These are phyloP conservation scores for Leptodontidium sp. DNA, from an alignment of 2,329 filamentous ascomycete genomes.

Conservation along the genomic window DNA sequence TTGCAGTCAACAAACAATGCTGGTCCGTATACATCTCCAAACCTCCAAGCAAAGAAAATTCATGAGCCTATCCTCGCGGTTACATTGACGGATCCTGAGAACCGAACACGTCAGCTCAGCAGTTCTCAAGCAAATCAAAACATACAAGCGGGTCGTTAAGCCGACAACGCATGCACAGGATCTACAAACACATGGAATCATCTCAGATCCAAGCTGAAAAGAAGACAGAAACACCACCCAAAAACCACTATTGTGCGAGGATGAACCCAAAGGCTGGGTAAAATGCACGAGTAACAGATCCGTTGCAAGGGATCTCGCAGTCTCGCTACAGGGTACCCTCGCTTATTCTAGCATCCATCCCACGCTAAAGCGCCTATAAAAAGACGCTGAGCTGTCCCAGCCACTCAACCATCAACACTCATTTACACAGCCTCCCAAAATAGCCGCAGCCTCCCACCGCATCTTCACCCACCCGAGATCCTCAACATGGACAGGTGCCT, in stretches of 20 bases:
- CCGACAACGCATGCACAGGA: neutral
- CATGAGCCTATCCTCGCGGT: neutral
- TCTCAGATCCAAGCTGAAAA: neutral
- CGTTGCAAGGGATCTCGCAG: neutral
- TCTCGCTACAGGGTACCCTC: neutral
- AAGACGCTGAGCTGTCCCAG: slow-evolving; percentile 1
- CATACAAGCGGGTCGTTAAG: neutral
- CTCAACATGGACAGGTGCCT: neutral
- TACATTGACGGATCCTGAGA: neutral
- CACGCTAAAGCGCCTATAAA: slow-evolving; percentile 19
- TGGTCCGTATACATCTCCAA: neutral
- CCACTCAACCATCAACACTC: slow-evolving; percentile 3
- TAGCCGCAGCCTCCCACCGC: slow-evolving; percentile 15
- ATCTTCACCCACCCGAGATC: slow-evolving; percentile 8
- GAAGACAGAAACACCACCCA: neutral
- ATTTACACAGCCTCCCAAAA: slow-evolving; percentile 16
- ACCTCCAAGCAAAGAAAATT: neutral
- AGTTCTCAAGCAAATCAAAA: neutral
- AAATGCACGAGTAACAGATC: neutral
- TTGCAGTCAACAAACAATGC: too few species aligned
- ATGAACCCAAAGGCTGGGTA: neutral
- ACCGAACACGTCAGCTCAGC: neutral
- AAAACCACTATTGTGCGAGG: neutral
- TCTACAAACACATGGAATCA: neutral
- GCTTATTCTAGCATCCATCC: slow-evolving; percentile 14